Evolutionary conservation across 495 filamentous ascomycete species (phyloP).

Genomic region (Parathielavia hyrcaniae): DNA sequence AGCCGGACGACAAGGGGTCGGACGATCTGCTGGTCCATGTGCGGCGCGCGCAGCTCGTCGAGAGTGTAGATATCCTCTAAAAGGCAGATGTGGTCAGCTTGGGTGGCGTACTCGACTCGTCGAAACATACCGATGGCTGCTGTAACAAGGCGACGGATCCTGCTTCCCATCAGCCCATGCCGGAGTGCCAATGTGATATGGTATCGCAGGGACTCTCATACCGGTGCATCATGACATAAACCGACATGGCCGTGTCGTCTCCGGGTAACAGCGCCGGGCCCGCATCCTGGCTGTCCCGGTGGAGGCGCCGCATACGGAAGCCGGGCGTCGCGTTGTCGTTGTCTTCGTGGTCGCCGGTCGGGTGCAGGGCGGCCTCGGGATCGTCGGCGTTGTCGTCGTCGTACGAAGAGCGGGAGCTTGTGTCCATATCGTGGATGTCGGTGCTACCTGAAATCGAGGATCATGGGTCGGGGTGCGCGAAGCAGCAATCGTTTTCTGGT

Average conservation of each 20-base stretch:
- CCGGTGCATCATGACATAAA: conserved; percentile 46
- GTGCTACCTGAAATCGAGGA: conserved; percentile 1
- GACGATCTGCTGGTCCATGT: conserved; percentile 53
- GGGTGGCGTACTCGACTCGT: neutral
- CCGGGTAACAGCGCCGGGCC: conserved; percentile 11
- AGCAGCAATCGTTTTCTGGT: neutral
- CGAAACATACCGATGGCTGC: conserved; percentile 26
- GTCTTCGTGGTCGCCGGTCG: conserved; percentile 10
- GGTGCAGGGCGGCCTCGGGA: conserved; percentile 22
- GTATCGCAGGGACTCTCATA: conserved; percentile 12
- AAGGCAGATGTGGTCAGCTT: neutral
- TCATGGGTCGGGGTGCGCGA: neutral
- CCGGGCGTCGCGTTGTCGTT: conserved; percentile 21
- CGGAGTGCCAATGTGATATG: conserved; percentile 25
- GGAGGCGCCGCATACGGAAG: conserved; percentile 18
- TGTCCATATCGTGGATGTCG: conserved; percentile 13
- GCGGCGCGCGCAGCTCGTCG: conserved; percentile 52
- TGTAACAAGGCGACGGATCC: conserved; percentile 29
- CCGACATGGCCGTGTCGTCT: conserved; percentile 25
- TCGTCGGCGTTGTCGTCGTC: conserved; percentile 25
- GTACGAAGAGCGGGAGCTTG: conserved; percentile 16
- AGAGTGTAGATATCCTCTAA: conserved; percentile 56
- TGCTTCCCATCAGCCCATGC: conserved; percentile 30
- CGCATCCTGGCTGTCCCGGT: conserved; percentile 14
- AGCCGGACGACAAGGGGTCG: conserved; percentile 55